These are phyloP conservation scores for Aspergillus sclerotiicarbonarius DNA, from an alignment of 495 filamentous ascomycete genomes.

Conservation along the genomic window DNA sequence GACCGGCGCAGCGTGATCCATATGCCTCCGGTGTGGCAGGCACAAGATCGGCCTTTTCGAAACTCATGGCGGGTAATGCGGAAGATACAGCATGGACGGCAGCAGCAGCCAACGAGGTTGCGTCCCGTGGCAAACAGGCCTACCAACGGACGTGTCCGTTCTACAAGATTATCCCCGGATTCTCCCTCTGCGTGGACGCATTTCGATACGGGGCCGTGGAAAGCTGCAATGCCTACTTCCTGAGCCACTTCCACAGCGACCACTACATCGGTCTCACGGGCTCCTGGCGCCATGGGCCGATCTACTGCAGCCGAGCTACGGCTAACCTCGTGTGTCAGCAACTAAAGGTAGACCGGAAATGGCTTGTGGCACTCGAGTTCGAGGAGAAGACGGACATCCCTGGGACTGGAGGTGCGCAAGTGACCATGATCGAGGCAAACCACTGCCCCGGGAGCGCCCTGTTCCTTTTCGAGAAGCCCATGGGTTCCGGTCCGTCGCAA, in stretches of 20 bases:
- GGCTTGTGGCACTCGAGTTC: constrained; percentile 81
- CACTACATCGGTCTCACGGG: constrained; percentile 91
- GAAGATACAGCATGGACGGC: constrained; percentile 88
- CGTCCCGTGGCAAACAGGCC: constrained; percentile 82
- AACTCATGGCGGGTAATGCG: constrained; percentile 85
- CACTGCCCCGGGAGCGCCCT: constrained; percentile 95
- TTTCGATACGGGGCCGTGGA: constrained; percentile 94
- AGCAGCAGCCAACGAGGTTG: constrained; percentile 75
- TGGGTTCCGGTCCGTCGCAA: constrained; percentile 56
- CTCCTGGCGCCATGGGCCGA: constrained; percentile 89
- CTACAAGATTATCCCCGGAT: constrained; percentile 93
- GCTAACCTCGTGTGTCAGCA: constrained; percentile 85
- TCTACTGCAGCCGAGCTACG: constrained; percentile 93
- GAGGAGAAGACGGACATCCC: constrained; percentile 79
- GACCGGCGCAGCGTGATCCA: constrained; percentile 75
- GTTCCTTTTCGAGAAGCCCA: constrained; percentile 82
- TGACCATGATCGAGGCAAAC: constrained; percentile 95
- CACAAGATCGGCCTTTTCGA: constrained; percentile 73
- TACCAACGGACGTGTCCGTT: constrained; percentile 92
- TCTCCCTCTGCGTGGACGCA: constrained; percentile 91
- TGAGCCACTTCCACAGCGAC: constrained; percentile 97
- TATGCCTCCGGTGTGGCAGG: constrained; percentile 49
- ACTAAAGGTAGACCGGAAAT: constrained; percentile 81
- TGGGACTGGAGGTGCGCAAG: constrained; percentile 71
- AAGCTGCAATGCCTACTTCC: constrained; percentile 91